These are phyloP conservation scores for Grammothele lineata DNA, from an alignment of 768 basidiomycete species.

Conservation along the genomic window DNA sequence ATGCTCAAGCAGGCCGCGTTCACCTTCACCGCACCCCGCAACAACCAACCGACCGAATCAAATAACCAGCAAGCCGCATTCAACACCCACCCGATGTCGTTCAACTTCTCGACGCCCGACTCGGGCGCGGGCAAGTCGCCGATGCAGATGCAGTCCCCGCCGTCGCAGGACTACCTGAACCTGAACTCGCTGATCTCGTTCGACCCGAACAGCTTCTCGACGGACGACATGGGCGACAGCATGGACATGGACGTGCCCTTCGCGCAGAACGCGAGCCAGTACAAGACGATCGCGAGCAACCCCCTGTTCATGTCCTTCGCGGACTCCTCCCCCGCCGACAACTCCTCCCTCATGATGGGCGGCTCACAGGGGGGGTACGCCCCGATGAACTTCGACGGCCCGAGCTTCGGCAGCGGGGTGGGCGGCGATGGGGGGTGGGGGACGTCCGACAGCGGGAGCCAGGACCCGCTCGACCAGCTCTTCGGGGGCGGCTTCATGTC, in stretches of 20 bases:
- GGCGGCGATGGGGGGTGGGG: conserved; percentile 11
- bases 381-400: conserved; percentile 17
- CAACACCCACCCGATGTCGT: conserved; percentile 7
- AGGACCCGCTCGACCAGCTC: conserved; percentile 40
- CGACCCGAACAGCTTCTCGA: conserved; percentile 61
- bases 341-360: conserved; percentile 11
- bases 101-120: conserved; percentile 26
- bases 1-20: conserved; percentile 77
- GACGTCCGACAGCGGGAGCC: conserved; percentile 28
- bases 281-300: conserved; percentile 79
- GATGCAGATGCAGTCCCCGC: conserved; percentile 10
- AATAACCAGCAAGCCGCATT: conserved; percentile 11
- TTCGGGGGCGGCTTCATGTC: conserved; percentile 39
- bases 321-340: conserved; percentile 29
- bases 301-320: conserved; percentile 84
- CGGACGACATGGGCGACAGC: conserved; percentile 61
- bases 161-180: conserved; percentile 14
- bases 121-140: conserved; percentile 21
- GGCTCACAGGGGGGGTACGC: conserved; percentile 5
- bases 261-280: conserved; percentile 45
- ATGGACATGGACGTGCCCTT: conserved; percentile 53
- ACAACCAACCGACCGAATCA: conserved; percentile 15
- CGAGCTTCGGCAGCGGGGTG: conserved; percentile 17
- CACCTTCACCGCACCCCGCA: conserved; percentile 73
- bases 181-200: conserved; percentile 68